Evolutionary conservation across 2,329 filamentous ascomycete genomes (phyloP), one percentile per base, ranked within the genome.

Genomic region (Pseudocercospora pini-densiflorae): DNA sequence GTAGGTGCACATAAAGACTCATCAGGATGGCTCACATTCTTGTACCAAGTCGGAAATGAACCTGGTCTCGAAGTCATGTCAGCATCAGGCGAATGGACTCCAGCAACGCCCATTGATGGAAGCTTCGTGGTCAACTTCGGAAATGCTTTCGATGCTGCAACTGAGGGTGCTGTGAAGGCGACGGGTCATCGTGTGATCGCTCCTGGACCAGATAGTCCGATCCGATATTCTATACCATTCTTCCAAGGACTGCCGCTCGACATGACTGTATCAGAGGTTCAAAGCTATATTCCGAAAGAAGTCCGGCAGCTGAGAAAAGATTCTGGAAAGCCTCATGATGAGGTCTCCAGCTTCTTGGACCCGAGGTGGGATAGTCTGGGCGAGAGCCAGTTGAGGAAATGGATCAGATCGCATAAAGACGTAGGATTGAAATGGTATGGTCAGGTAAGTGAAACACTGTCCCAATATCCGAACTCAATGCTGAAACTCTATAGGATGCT

Each of bases 1-100:
- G 86, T 89, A 1, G 87, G 87, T 0, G 84, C 87, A 0, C 87
- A 89, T 77, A 89, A 89, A 71, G 86, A 88, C 73, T 88, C 84
- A 0, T 88, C 86, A 0, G 87, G 87, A 3, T 89, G 86, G 86
- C 87, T 87, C 79, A 89, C 88, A 0, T 89, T 90, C 68, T 81
- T 90, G 3, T 82, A 88, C 1, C 88, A 90, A 73, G 85, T 87
- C 6, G 86, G 84, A 0, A 81, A 83, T 2, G 83, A 85, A 3
- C 77, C 81, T 45, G 83, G 86, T 0, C 77, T 88, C 0, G 83
- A 88, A 71, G 84, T 83, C 0, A 80, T 88, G 16, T 83, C 83
- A 65, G 79, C 80, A 47, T 71, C 73, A 0, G 84, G 83, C 1
- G 68, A 74, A 1, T 88, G 86, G 86, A 75, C 88, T 23, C 78